Base-by-base conservation (phyloP, 768 basidiomycete species). In the Lactarius sp. region DNA sequence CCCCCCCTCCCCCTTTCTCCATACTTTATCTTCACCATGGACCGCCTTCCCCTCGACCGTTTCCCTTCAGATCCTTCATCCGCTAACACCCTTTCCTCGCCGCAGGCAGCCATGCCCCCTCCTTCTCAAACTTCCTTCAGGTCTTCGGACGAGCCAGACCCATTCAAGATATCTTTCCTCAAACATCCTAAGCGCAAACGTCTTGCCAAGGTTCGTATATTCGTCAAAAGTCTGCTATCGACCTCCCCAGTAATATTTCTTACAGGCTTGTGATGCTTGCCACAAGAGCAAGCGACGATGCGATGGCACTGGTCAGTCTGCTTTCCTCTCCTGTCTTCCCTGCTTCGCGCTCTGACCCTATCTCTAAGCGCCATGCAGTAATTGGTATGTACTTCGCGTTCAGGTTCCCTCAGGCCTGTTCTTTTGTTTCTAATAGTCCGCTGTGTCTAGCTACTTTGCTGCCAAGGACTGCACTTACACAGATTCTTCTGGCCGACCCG, bases 251-350 rank as follows among this genome's bases (percentile, higher is more conserved):
- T 9, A 13, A 59, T 49, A 22, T 50, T 16, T 50, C 55, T 53
- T n/a, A 39, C 61, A 82, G 81, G 81, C 90, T 54, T 92, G 90
- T 74, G 87, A 90, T 74, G 86, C 87, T 58, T 92, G 90, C 72
- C 91, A 92, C 72, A 90, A 88, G 73, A 86, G 85, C 75, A 92
- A 92, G 72, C 83, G 90, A 31, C 83, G 90, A 53, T 92, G 90
- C 75, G 89, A 91, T 74, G 89, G 89, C 37, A 89, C 87, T 65
- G 85, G 88, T 87, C 27, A 65, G 62, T 84, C 77, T 55, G 60
- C 59, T 37, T 54, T 34, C 20, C 52, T 46, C 27, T 33, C 56
- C 44, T 59, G 20, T 50, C 52, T 60, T 56, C 67, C 39, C 34
- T 53, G 27, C 6, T 62, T 16, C 34, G n/a, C 39, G 7, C 56